Percentiles rank a stretch among this genome's conserved stretches.
These are phyloP conservation scores for Rhodotorula graminis DNA, from an alignment of 768 basidiomycete species.

Conservation along the genomic window DNA sequence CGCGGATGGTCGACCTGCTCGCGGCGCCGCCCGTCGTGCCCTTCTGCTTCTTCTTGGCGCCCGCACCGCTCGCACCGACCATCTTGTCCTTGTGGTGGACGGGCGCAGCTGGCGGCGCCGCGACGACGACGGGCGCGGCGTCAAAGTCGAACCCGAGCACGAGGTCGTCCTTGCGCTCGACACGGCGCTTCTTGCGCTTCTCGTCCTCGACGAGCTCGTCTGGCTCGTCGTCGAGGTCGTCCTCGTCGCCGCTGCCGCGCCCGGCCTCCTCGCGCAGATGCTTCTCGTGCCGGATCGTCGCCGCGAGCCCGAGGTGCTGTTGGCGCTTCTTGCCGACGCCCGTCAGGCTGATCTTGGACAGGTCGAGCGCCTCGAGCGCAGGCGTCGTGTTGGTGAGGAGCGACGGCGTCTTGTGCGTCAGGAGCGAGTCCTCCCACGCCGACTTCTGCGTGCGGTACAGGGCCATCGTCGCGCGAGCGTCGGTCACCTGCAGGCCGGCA, in stretches of 20 bases:
- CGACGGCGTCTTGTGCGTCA: constrained; percentile 43
- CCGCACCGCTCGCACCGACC: not conserved
- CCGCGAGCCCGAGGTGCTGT: constrained; percentile 21
- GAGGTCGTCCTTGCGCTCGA: constrained; percentile 35
- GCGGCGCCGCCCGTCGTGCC: not conserved
- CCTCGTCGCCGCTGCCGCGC: constrained; percentile 4
- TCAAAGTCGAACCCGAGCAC: constrained; percentile 36
- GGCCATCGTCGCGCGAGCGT: constrained; percentile 93
- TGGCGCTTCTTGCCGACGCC: constrained; percentile 33
- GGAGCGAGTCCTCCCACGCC: constrained; percentile 67
- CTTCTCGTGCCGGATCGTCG: constrained; percentile 19
- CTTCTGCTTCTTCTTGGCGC: constrained; percentile 26
- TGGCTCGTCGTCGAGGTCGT: constrained; percentile 15
- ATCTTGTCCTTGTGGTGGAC: not conserved
- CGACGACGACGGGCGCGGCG: too few species aligned
- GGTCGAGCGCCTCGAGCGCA: constrained; percentile 19
- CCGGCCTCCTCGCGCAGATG: constrained; percentile 6
- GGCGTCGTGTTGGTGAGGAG: constrained; percentile 36
- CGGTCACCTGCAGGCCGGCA: constrained; percentile 61
- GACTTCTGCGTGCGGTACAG: constrained; percentile 76
- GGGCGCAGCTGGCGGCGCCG: not conserved
- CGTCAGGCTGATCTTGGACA: constrained; percentile 13
- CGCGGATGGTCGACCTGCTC: constrained; percentile 4
- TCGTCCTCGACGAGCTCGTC: constrained; percentile 19
- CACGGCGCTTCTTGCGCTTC: constrained; percentile 27